Percentiles rank a stretch among this genome's conserved stretches.
These are phyloP conservation scores for Bullera alba DNA, from an alignment of 768 basidiomycete species.

Conservation along the genomic window DNA sequence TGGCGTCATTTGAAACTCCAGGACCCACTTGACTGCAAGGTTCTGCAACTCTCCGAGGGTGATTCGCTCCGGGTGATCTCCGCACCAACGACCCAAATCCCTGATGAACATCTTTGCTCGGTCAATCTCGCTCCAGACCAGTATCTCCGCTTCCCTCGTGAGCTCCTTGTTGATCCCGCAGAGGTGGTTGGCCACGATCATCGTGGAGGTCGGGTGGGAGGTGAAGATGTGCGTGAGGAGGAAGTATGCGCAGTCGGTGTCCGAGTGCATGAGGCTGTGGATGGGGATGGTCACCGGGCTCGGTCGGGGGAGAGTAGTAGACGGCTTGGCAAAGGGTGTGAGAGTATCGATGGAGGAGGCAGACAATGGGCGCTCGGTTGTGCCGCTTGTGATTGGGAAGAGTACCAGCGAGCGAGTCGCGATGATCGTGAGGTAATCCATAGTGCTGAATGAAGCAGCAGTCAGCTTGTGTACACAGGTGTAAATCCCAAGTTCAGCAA, in stretches of 20 bases:
- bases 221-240: conserved; percentile 26
- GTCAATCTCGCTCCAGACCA: conserved; percentile 29
- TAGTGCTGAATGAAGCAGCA: too few species aligned
- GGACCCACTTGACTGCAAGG: conserved; percentile 16
- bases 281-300: conserved; percentile 24
- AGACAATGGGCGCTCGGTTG: background rate
- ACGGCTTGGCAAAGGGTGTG: conserved; percentile 6
- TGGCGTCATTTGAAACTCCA: conserved; percentile 1
- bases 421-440: conserved; percentile 39
- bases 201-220: background rate
- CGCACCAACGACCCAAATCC: conserved; percentile 24
- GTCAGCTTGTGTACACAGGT: too few species aligned
- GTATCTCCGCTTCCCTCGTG: conserved; percentile 19
- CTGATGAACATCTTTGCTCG: conserved; percentile 21
- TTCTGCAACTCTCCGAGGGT: conserved; percentile 10
- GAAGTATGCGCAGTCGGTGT: conserved; percentile 26
- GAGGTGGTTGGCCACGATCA: background rate
- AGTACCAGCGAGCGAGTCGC: conserved; percentile 27
- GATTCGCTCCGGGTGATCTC: conserved; percentile 3
- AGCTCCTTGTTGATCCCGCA: conserved; percentile 1
- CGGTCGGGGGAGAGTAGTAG: conserved; percentile 11
- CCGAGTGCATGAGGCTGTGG: conserved; percentile 16
- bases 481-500: too few species aligned
- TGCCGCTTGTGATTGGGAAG: conserved; percentile 4
- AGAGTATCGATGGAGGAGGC: background rate